Evolutionary conservation across 73 alveolate species (phyloP).

Genomic region (Stentor roeselii): DNA sequence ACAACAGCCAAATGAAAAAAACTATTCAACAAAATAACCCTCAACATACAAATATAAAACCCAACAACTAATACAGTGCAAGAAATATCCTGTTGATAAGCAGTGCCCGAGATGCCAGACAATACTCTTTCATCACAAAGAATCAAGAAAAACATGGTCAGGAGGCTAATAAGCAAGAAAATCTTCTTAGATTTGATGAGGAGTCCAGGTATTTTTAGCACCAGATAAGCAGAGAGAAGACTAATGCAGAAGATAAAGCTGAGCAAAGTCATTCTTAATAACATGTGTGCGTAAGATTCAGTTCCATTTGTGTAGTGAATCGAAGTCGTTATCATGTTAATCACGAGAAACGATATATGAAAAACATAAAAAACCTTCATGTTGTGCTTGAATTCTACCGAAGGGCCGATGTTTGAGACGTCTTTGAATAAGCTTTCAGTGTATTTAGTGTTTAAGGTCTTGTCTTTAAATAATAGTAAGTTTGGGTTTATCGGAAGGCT

Average conservation of each 20-base stretch:
- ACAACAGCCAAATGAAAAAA: no score
- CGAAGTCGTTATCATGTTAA: not conserved
- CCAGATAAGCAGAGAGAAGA: not conserved
- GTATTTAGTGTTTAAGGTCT: not conserved
- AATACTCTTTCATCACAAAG: not conserved
- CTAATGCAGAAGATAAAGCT: not conserved
- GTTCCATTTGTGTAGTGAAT: not conserved
- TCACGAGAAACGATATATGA: not conserved
- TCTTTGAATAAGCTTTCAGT: not conserved
- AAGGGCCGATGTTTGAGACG: not conserved
- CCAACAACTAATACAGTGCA: not conserved
- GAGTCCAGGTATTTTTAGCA: not conserved
- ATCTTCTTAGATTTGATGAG: not conserved
- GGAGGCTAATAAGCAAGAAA: not conserved
- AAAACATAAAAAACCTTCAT: not conserved
- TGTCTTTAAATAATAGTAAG: not conserved
- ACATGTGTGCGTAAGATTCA: not conserved
- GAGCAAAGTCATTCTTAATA: not conserved
- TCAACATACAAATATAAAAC: not conserved
- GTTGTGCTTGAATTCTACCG: not conserved
- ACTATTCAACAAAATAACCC: not conserved
- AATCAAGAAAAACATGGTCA: not conserved
- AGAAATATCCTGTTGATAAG: not conserved
- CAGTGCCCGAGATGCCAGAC: not conserved
- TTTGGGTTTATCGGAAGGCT: not conserved